Evolutionary conservation across 176 grass and related monocot genomes (phyloP).

Genomic region (Phragmites australis): DNA sequence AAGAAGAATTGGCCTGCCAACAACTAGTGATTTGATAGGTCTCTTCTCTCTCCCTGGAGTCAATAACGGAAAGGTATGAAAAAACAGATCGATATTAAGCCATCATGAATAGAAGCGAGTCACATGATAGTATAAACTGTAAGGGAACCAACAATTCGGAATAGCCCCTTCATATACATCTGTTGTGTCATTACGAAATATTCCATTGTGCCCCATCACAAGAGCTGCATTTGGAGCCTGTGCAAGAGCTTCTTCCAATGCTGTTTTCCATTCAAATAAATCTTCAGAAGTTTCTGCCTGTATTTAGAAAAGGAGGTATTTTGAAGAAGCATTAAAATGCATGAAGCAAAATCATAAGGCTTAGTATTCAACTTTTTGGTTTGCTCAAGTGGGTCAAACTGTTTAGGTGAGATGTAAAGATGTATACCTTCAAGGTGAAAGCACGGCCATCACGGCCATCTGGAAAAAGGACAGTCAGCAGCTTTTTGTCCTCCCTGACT

Average conservation of each 20-base stretch:
- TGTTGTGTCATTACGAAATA: conserved; percentile 87
- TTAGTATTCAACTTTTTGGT: conserved; percentile 29
- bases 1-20: conserved; percentile 95
- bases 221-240: conserved; percentile 99
- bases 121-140: conserved; percentile 28
- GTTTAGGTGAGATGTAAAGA: conserved; percentile 28
- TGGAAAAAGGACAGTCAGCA: conserved; percentile 97
- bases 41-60: conserved; percentile 88
- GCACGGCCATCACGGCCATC: conserved; percentile 95
- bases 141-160: conserved; percentile 72
- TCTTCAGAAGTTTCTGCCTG: conserved; percentile 93
- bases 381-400: conserved; percentile 12
- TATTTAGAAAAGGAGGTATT: conserved; percentile 1
- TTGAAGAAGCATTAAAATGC: neutral
- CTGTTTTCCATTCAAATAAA: conserved; percentile 98
- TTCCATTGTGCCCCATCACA: conserved; percentile 98
- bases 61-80: conserved; percentile 34
- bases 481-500: conserved; percentile 95
- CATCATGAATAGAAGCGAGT: neutral
- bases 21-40: conserved; percentile 83
- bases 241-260: conserved; percentile 93
- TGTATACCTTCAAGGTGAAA: conserved; percentile 93
- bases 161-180: conserved; percentile 89
- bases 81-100: conserved; percentile 13
- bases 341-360: conserved; percentile 39